phyloP scores from a whole-genome alignment of 1,139 yeast species.

The Nadsonia starkeyi-henricii region DNA sequence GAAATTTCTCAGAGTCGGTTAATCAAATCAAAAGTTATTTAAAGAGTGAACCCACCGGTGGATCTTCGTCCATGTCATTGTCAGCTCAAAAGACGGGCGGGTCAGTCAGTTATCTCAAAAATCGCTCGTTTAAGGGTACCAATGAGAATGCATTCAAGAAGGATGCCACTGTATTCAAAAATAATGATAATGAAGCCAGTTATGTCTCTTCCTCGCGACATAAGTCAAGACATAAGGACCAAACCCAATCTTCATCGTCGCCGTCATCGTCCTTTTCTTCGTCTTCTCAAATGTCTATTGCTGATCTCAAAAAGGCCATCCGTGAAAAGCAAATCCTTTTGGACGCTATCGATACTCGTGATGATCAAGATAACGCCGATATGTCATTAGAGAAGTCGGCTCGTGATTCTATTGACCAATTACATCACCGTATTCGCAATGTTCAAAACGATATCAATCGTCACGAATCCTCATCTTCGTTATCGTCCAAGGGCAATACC shows the following conservation, averaged over 20 bases:
- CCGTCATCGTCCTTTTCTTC: slow-evolving; percentile 1
- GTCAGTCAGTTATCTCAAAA: slow-evolving; percentile 15
- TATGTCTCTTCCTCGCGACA: slow-evolving; percentile 60
- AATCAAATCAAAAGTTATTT: slow-evolving; percentile 37
- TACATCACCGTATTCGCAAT: slow-evolving; percentile 47
- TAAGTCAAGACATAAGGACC: slow-evolving; percentile 18
- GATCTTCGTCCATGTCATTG: slow-evolving; percentile 5
- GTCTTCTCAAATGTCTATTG: slow-evolving; percentile 18
- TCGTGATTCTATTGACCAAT: slow-evolving; percentile 40
- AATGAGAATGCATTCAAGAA: slow-evolving; percentile 32
- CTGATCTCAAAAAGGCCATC: slow-evolving; percentile 46
- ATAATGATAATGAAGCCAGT: slow-evolving; percentile 44
- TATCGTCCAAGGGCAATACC: slow-evolving; percentile 19
- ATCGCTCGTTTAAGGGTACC: slow-evolving; percentile 16
- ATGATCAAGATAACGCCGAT: slow-evolving; percentile 39
- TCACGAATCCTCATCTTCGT: slow-evolving; percentile 12
- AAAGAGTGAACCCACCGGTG: slow-evolving; percentile 18
- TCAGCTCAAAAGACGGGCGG: slow-evolving; percentile 12
- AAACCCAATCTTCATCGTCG: background rate
- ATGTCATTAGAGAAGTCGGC: slow-evolving; percentile 33
- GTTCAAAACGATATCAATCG: slow-evolving; percentile 35
- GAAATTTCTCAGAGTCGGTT: slow-evolving; percentile 34
- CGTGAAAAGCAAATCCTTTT: slow-evolving; percentile 57
- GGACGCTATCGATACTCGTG: slow-evolving; percentile 60
- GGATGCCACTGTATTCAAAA: slow-evolving; percentile 47